Evolutionary conservation across 2,329 filamentous ascomycete genomes (phyloP).

Genomic region (Amylocarpus encephaloides): DNA sequence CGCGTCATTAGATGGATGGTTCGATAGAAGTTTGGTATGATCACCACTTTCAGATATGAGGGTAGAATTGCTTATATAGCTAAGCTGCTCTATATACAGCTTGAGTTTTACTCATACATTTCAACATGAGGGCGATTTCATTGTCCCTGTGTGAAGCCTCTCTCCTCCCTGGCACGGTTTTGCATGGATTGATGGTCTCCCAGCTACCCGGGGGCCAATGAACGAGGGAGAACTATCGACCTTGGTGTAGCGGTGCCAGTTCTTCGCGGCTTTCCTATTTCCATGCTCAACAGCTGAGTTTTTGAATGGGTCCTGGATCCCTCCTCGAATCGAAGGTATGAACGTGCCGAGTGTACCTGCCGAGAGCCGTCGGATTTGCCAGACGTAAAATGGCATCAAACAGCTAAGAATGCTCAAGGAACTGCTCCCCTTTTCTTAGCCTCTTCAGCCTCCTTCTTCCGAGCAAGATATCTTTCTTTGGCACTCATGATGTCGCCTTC

Average conservation of each 20-base stretch:
- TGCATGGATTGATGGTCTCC: no score
- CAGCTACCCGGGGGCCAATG: no score
- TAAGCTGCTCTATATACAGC: no score
- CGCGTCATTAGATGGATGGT: not conserved
- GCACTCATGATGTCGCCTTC: constrained; percentile 69
- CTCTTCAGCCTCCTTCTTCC: constrained; percentile 69
- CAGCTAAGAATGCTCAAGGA: constrained; percentile 1
- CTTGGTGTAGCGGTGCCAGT: no score
- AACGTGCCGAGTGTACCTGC: not conserved
- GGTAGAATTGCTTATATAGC: no score
- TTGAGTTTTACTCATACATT: no score
- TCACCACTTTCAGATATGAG: not conserved
- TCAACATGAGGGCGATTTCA: no score
- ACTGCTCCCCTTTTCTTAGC: constrained; percentile 47
- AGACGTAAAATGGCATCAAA: not conserved
- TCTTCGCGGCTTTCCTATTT: no score
- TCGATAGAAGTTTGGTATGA: not conserved
- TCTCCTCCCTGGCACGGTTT: no score
- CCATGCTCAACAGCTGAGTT: not conserved
- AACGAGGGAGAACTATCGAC: no score
- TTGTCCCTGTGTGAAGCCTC: no score
- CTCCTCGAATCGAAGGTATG: not conserved
- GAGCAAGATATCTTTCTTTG: constrained; percentile 70
- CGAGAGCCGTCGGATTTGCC: no score
- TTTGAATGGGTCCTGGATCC: not conserved